Evolutionary conservation across 2,329 filamentous ascomycete species (phyloP).

Genomic region (Myriosclerotinia scirpicola): DNA sequence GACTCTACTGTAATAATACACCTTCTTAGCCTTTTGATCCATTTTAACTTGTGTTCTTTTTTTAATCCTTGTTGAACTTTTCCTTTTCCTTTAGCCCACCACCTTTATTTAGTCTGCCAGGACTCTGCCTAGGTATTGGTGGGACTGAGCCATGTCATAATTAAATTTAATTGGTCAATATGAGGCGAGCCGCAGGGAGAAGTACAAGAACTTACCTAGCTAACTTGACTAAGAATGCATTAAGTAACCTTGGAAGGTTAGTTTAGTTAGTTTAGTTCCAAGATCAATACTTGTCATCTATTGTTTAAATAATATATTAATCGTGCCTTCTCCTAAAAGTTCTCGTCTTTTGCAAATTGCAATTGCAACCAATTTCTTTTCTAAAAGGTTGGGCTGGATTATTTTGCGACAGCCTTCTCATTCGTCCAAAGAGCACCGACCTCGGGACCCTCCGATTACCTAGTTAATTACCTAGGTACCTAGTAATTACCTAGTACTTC

Average conservation of each 20-base stretch:
- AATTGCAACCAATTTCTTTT: conserved; percentile 23
- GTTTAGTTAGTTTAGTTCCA: conserved; percentile 13
- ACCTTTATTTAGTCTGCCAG: too few species aligned
- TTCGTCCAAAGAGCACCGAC: conserved; percentile 23
- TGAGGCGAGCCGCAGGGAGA: neutral
- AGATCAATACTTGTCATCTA: conserved; percentile 10
- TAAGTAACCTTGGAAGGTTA: too few species aligned
- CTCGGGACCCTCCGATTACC: neutral
- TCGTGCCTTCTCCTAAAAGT: conserved; percentile 16
- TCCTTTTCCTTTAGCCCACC: conserved; percentile 10
- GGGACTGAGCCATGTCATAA: neutral
- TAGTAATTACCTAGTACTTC: too few species aligned
- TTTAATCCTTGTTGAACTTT: neutral
- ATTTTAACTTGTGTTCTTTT: neutral
- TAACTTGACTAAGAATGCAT: neutral
- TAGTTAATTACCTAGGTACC: too few species aligned
- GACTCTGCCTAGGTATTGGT: too few species aligned
- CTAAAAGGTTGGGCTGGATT: conserved; percentile 15
- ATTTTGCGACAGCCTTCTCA: conserved; percentile 22
- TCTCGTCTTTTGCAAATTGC: conserved; percentile 19
- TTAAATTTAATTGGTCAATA: neutral
- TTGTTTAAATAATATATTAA: conserved; percentile 24
- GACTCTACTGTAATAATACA: too few species aligned
- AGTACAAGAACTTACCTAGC: conserved; percentile 1
- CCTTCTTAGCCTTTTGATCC: neutral